Percentiles rank a stretch among this genome's conserved stretches.
Evolutionary conservation across 148 eudicot genomes (phyloP).

Genomic region (Camellia sinensis): DNA sequence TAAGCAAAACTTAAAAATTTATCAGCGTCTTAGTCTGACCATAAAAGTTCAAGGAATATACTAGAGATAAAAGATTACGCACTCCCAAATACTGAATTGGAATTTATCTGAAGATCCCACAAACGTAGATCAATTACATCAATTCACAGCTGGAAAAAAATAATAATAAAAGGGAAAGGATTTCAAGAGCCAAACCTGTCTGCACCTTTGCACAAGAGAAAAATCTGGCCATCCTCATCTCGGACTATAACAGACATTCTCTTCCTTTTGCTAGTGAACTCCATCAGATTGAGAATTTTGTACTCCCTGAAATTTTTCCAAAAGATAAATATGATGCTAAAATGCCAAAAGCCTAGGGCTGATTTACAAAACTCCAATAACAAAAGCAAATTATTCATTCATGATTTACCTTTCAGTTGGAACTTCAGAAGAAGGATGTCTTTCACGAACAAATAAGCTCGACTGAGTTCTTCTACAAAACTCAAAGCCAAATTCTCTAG

Average conservation of each 20-base stretch:
- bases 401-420: constrained; percentile 58
- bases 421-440: constrained; percentile 37
- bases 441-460: constrained; percentile 58
- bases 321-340: background rate
- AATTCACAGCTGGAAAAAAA: background rate
- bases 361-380: background rate
- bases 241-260: constrained; percentile 88
- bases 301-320: constrained; percentile 57
- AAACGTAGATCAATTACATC: background rate
- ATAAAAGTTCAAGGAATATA: background rate
- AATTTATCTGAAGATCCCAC: background rate
- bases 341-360: background rate
- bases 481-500: constrained; percentile 86
- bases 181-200: constrained; percentile 61
- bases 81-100: background rate
- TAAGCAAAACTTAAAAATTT: constrained; percentile 1
- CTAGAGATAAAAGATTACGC: background rate
- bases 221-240: constrained; percentile 73
- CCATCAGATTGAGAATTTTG: constrained; percentile 82
- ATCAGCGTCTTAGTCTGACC: background rate
- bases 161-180: constrained; percentile 13
- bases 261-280: constrained; percentile 95
- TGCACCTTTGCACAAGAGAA: constrained; percentile 93
- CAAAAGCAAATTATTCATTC: background rate
- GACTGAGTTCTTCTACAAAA: constrained; percentile 73